Evolutionary conservation across 1,139 yeast genomes (phyloP), one percentile per base, ranked within the genome.

Genomic region (Candida mesenterica): DNA sequence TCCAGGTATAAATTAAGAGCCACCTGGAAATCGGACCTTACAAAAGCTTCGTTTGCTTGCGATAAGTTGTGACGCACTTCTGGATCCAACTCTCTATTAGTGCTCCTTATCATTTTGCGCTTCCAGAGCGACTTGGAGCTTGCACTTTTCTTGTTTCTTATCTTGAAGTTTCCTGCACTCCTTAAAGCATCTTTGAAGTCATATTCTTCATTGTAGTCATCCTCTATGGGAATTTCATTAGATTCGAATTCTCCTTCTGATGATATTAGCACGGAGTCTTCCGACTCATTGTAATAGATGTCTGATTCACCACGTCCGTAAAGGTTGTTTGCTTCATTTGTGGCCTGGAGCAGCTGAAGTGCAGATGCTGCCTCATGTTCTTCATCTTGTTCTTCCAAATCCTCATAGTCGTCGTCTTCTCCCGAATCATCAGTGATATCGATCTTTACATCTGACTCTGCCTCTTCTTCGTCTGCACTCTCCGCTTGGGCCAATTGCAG

Each of bases 11-110:
- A 58, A 32, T 74, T 67, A 46, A 81, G 74, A 0, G 97, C 97
- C 2, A 65, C 72, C 27, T 75, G 80, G 26, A 77, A 70, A 46
- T 87, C 82, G 33, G 73, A 74, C 7, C 73, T 55, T 1, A 83
- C 95, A 65, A 81, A 89, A 0, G 86, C 84, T 49, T 82, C 90
- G 51, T 87, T 85, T 2, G 95, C 96, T 46, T 71, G 69, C 4
- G 94, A 80, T 24, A 86, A 58, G 34, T 80, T 57, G 30, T 69
- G 67, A 34, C 82, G 69, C 1, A 86, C 83, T 53, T 84, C 94
- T 0, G 92, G 94, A 42, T 83, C 82, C 38, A 80, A 55, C 14
- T 77, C 77, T 34, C 72, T 59, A 32, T 63, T 62, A 23, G 68
- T 53, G 48, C 70, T 51, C 28, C 60, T 43, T 56, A 59, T 57